Evolutionary conservation across 495 filamentous ascomycete species (phyloP), one percentile per base, ranked within the genome.

Genomic region (Penicillium riverlandense): DNA sequence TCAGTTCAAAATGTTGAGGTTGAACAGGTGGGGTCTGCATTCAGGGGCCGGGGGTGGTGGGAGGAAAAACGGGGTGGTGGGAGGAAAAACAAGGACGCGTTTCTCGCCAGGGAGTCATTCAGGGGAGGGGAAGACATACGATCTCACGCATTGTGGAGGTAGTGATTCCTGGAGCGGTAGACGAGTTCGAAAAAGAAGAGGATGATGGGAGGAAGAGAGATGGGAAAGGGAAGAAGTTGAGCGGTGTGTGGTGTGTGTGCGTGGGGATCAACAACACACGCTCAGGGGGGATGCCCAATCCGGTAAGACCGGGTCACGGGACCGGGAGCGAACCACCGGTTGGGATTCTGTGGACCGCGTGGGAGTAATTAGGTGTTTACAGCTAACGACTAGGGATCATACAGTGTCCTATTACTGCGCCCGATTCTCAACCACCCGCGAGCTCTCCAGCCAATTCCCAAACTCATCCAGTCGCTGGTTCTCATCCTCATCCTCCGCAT

Each of bases 61-160:
- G 22, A 45, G 37, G 37, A 55, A 49, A 55, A 53, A 55, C 52
- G n/a, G n/a, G 15, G 15, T 2, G 22, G 22, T 22, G 22, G 22
- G 22, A 45, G 37, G 37, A 55, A 49, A 55, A 53, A 55, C 52
- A 45, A 55, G 7, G 59, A 71, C 65, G 63, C 63, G 70, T 69
- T 55, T 49, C 22, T 22, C 22, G 22, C 22, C 22, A 22, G 22
- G 22, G 22, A 22, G 22, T 3, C 22, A 6, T 2, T 35, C 43
- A 49, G 57, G 53, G 50, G 54, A 59, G 58, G 22, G 22, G 37
- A 41, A 38, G 35, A 85, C 86, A 68, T 78, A 91, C 88, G 66
- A 95, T 95, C 80, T 95, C 88, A 84, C 89, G 88, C 88, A 95
- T 95, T 56, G 76, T 91, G 83, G 58, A 57, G 61, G 63, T 48